Conservation (phyloP, 179 eudicot genomes). For the Patellifolia procumbens region DNA sequence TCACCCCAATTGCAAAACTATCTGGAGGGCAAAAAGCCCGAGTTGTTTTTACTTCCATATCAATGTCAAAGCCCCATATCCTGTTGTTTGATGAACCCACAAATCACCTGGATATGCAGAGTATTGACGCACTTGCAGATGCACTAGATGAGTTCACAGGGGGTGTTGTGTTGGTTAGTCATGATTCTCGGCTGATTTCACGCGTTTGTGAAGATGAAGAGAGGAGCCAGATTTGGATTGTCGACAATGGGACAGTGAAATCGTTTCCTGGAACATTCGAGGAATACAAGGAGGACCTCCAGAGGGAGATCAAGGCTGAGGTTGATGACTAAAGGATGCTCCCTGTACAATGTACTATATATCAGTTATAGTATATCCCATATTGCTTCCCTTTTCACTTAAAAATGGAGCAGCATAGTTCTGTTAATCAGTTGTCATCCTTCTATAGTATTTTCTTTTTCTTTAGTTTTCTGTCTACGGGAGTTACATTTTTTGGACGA, state of each 20-base stretch:
- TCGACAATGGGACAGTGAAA: constrained; percentile 70
- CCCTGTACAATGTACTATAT: neutral
- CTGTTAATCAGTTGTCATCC: neutral
- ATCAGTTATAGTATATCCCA: neutral
- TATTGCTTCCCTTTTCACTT: neutral
- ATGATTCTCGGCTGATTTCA: constrained; percentile 84
- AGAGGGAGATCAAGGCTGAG: constrained; percentile 76
- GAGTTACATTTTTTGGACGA: neutral
- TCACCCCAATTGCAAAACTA: constrained; percentile 79
- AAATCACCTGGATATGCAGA: constrained; percentile 94
- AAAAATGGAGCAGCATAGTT: neutral
- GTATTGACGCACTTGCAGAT: constrained; percentile 90
- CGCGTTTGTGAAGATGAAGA: constrained; percentile 85
- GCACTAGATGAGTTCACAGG: constrained; percentile 88
- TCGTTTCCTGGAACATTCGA: constrained; percentile 60
- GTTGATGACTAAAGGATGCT: constrained; percentile 38
- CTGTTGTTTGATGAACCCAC: constrained; percentile 82
- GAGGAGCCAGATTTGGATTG: constrained; percentile 91
- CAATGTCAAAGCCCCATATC: constrained; percentile 90
- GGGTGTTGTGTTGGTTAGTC: constrained; percentile 83
- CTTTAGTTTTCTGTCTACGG: neutral
- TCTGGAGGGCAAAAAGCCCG: constrained; percentile 93
- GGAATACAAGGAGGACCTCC: constrained; percentile 77
- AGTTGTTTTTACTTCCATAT: constrained; percentile 88
- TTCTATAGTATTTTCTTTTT: neutral